Evolutionary conservation across 129 eudicot genomes (phyloP), one percentile per base, ranked within the genome.

Genomic region (Tagetes patula): DNA sequence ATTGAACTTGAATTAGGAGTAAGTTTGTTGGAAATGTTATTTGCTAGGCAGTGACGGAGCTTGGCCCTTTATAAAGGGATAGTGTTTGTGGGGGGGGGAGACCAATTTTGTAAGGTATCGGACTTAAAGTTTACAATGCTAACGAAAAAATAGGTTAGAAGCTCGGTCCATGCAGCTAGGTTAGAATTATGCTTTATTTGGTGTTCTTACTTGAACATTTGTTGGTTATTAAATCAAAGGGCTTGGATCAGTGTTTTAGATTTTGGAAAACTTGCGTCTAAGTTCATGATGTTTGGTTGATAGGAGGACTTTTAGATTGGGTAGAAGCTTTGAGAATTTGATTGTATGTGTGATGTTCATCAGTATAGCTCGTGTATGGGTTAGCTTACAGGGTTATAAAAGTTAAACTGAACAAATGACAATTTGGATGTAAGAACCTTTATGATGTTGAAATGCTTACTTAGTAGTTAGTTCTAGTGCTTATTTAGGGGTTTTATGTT

Each of bases 391-490:
- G 4, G 37, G 46, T 32, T 42, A 58, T 55, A 43, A 4, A 48
- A 37, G 27, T 32, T 74, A 36, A 59, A 62, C n/a, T 40, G 41
- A 37, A 46, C 41, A 36, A 10, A 50, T 38, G 64, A 74, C 60
- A 73, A 48, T 14, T 46, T 33, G 60, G 61, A 61, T 62, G 60
- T 47, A 45, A 73, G 61, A 73, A 4, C 46, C 69, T 39, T n/a
- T 7, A 10, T 5, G 69, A 40, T 20, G 47, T 59, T 32, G 41
- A 59, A n/a, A 40, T 30, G 30, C 42, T 32, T 8, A 1, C 43
- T 55, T 71, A 43, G 47, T 13, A 13, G 42, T 43, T 60, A 59
- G 66, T 33, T 20, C 66, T 60, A 59, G 66, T 33, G 66, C 8
- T 9, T 12, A 7, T 10, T 1, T 37, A 34, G 6, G 3, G 3